A percentile compares a stretch with the other conserved stretches of the same genome.
Evolutionary conservation across 768 basidiomycete species (phyloP).

Genomic region (Crassisporium funariophilum): DNA sequence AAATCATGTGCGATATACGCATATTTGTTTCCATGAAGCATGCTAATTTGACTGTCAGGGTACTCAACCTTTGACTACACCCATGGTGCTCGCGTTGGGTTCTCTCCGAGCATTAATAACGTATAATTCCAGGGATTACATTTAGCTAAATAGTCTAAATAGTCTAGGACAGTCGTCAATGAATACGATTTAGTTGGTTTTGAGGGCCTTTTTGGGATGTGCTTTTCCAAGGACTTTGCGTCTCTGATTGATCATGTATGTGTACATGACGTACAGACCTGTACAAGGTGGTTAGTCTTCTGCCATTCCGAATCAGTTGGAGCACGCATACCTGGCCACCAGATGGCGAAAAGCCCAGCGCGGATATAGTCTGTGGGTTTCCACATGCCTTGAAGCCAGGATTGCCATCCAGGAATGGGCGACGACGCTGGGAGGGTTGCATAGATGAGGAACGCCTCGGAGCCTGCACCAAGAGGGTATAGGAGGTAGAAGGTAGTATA

Average conservation of each 20-base stretch:
- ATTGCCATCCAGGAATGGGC: slow-evolving; percentile 43
- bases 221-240: slow-evolving; percentile 43
- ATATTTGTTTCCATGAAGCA: no score
- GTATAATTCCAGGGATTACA: slow-evolving; percentile 5
- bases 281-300: not conserved
- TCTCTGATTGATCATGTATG: slow-evolving; percentile 55
- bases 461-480: slow-evolving; percentile 91
- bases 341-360: slow-evolving; percentile 65
- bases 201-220: slow-evolving; percentile 21
- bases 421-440: slow-evolving; percentile 65
- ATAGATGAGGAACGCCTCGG: slow-evolving; percentile 85
- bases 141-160: not conserved
- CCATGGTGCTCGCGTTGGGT: slow-evolving; percentile 54
- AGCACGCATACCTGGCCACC: slow-evolving; percentile 77
- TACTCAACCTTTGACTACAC: slow-evolving; percentile 64
- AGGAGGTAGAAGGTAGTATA: slow-evolving; percentile 93
- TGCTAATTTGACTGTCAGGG: slow-evolving; percentile 38
- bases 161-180: not conserved
- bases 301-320: not conserved
- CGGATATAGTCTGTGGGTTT: slow-evolving; percentile 57
- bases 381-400: slow-evolving; percentile 51
- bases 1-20: slow-evolving; percentile 59
- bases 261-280: slow-evolving; percentile 56
- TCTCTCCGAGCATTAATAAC: slow-evolving; percentile 58
- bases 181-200: slow-evolving; percentile 19